A percentile compares a stretch with the other conserved stretches of the same genome.
phyloP scores from a whole-genome alignment of 345 rosid species.

The Draba incana region DNA sequence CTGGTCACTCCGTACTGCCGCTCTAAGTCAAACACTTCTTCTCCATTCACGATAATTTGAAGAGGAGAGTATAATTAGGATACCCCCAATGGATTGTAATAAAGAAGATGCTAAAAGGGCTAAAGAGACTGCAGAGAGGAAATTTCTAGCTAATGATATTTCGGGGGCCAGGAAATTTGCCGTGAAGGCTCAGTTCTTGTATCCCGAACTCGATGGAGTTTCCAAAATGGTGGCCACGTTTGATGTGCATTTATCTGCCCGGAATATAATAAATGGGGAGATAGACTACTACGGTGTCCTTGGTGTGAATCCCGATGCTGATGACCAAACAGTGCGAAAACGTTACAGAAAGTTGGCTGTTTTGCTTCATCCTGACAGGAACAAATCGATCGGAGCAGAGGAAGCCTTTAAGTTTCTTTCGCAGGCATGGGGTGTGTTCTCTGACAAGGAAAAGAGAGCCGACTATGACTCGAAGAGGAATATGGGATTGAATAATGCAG shows the following conservation, averaged over 20 bases:
- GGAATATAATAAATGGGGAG: slow-evolving; percentile 51
- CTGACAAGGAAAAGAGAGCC: slow-evolving; percentile 56
- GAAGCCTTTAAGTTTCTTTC: slow-evolving; percentile 71
- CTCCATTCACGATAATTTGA: not conserved
- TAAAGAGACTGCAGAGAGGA: slow-evolving; percentile 58
- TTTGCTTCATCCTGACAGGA: slow-evolving; percentile 71
- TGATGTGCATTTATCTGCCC: slow-evolving; percentile 52
- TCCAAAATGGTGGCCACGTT: slow-evolving; percentile 59
- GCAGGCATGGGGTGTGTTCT: slow-evolving; percentile 62
- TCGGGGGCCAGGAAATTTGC: slow-evolving; percentile 62
- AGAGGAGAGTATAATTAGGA: not conserved
- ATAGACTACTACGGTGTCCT: slow-evolving; percentile 61
- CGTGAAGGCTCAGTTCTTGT: slow-evolving; percentile 60
- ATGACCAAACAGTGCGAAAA: slow-evolving; percentile 57
- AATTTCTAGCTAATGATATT: slow-evolving; percentile 52
- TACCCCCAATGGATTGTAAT: slow-evolving; percentile 53
- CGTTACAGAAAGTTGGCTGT: slow-evolving; percentile 63
- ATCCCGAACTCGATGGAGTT: slow-evolving; percentile 61
- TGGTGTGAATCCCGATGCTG: slow-evolving; percentile 58
- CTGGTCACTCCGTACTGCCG: not conserved
- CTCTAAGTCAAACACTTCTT: slow-evolving; percentile 1
- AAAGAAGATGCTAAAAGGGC: slow-evolving; percentile 62
- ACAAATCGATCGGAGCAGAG: slow-evolving; percentile 67
- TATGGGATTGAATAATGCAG: slow-evolving; percentile 41
- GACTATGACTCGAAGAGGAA: slow-evolving; percentile 58